Conservation (phyloP, 208 protist species). For the Leishmania braziliensis region DNA sequence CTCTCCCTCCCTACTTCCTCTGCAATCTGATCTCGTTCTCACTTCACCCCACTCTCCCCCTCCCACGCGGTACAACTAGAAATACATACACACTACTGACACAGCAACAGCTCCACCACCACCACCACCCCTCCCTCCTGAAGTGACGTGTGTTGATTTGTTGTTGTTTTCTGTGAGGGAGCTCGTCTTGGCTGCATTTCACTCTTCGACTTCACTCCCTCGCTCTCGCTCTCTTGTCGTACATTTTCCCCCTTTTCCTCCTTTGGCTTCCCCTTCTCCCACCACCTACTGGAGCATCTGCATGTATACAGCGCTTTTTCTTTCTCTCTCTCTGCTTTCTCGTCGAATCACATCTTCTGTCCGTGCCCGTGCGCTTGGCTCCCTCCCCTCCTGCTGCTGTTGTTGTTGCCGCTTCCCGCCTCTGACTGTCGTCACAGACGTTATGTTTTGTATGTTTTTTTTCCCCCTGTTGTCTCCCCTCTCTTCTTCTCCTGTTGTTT, state of each 20-base stretch:
- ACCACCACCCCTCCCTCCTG: too few relatives aligned
- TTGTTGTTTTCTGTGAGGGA: too few relatives aligned
- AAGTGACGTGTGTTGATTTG: too few relatives aligned
- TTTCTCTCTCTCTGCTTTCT: neutral
- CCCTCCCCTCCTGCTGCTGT: too few relatives aligned
- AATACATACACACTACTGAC: neutral
- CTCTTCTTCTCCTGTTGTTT: rapidly evolving
- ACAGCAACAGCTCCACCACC: neutral
- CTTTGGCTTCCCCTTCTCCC: neutral
- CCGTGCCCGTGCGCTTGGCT: neutral
- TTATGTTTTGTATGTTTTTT: neutral
- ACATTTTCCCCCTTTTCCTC: neutral
- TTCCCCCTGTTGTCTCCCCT: neutral
- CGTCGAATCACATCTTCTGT: neutral
- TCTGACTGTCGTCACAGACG: neutral
- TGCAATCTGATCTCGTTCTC: neutral
- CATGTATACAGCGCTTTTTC: neutral
- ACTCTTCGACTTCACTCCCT: neutral
- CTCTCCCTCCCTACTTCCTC: constrained; percentile 1
- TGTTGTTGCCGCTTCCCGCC: too few relatives aligned
- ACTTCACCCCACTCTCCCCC: neutral
- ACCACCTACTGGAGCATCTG: neutral
- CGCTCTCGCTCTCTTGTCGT: neutral
- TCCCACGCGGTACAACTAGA: neutral
- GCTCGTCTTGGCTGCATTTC: neutral